Evolutionary conservation across 306 rosid genomes (phyloP), one percentile per base, ranked within the genome.

Genomic region (Trifolium repens): DNA sequence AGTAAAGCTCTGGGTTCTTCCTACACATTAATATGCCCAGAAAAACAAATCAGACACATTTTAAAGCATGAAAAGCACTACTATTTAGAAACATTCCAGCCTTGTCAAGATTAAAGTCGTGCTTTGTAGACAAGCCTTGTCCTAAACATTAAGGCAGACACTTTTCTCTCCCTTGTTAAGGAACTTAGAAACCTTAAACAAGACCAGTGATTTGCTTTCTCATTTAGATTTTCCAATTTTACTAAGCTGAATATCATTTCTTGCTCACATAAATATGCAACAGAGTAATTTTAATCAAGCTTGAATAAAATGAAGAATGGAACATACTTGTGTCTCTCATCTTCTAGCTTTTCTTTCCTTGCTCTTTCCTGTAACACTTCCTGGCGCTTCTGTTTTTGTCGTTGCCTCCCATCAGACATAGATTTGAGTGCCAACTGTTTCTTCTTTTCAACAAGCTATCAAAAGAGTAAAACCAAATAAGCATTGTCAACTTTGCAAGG

Each of bases 341-440:
- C 97, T 69, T 90, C 96, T 76, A 84, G 88, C 81, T 86, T 96
- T 71, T 85, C 89, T 80, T 74, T 92, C 86, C 86, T 92, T 76
- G 84, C 97, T 30, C 88, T 86, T 76, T 92, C 93, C 67, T 88
- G 39, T 78, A 90, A 96, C 80, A 85, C 91, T 78, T 92, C 98
- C 35, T 78, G 73, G 53, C 99, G 92, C 83, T 90, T 94, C 82
- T 85, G 97, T 72, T 88, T 96, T 76, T 88, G 86, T 77, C 96
- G 88, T 85, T 85, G 93, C 77, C 97, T 81, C 58, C 98, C 99
- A 76, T 96, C 99, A 53, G 96, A 90, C 76, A 92, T 92, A 84
- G 96, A 87, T 81, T 96, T 96, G 69, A 96, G 87, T 73, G 91
- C 86, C 81, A 96, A 60, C 47, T 90, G 99, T 73, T 89, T 89